These are phyloP conservation scores for Conticribra guillardii DNA, from an alignment of 108 stramenopile genomes.

Conservation along the genomic window DNA sequence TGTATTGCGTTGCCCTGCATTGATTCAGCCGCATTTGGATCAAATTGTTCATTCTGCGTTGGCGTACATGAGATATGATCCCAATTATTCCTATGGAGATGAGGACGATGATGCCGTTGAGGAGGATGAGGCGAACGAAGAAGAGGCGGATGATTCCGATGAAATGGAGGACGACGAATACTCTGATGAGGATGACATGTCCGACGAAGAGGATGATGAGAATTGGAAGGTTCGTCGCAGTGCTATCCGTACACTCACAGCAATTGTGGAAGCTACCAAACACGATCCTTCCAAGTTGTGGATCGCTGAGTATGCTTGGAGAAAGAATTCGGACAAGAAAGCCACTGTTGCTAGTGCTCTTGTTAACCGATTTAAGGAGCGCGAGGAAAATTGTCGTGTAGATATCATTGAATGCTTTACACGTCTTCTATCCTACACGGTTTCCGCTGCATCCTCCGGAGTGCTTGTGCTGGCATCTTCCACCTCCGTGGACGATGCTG, in stretches of 20 bases:
- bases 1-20: constrained; percentile 92
- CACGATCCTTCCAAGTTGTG: constrained; percentile 78
- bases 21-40: constrained; percentile 90
- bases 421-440: constrained; percentile 74
- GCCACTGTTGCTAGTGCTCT: constrained; percentile 77
- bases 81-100: constrained; percentile 95
- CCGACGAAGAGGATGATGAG: constrained; percentile 95
- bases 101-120: constrained; percentile 77
- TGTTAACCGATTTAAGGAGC: constrained; percentile 93
- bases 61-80: constrained; percentile 95
- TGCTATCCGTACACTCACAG: constrained; percentile 78
- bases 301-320: constrained; percentile 63
- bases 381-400: constrained; percentile 98
- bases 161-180: constrained; percentile 76
- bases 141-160: constrained; percentile 71
- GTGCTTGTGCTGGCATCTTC: constrained; percentile 45
- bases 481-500: constrained; percentile 50
- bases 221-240: constrained; percentile 96
- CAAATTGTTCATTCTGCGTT: constrained; percentile 77
- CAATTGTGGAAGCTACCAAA: constrained; percentile 69
- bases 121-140: constrained; percentile 75
- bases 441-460: constrained; percentile 50
- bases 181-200: constrained; percentile 68
- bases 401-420: constrained; percentile 92
- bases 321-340: constrained; percentile 53